phyloP scores from a whole-genome alignment of 2,329 filamentous ascomycete genomes.

The Ophiostoma piceae region DNA sequence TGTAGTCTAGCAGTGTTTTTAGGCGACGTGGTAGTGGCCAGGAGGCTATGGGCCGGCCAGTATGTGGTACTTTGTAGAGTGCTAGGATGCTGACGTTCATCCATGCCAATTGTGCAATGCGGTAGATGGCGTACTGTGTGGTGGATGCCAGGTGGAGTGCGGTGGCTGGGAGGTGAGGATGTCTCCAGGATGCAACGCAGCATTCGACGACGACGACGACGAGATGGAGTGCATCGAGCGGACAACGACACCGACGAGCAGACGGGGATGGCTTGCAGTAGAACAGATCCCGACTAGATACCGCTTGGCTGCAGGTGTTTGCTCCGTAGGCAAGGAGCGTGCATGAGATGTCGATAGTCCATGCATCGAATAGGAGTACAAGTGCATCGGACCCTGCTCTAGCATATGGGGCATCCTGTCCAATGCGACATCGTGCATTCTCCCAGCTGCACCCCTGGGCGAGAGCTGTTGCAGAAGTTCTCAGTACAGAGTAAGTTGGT shows the following conservation, averaged over 20 bases:
- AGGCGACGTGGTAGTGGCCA: constrained; percentile 7
- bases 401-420: neutral
- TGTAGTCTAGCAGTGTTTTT: neutral
- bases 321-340: neutral
- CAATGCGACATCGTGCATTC: neutral
- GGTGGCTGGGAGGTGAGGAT: neutral
- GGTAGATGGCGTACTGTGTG: neutral
- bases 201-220: neutral
- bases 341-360: neutral
- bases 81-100: neutral
- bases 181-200: neutral
- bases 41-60: neutral
- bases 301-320: neutral
- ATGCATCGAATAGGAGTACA: constrained; percentile 10
- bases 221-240: neutral
- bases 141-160: neutral
- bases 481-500: too few species aligned
- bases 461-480: neutral
- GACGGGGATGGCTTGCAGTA: neutral
- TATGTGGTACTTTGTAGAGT: neutral
- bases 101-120: neutral
- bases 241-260: neutral
- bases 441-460: neutral
- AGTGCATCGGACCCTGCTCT: neutral
- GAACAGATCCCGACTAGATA: neutral